A percentile compares a stretch with the other conserved stretches of the same genome.
Evolutionary conservation across 306 rosid species (phyloP).

Genomic region (Corylus avellana): DNA sequence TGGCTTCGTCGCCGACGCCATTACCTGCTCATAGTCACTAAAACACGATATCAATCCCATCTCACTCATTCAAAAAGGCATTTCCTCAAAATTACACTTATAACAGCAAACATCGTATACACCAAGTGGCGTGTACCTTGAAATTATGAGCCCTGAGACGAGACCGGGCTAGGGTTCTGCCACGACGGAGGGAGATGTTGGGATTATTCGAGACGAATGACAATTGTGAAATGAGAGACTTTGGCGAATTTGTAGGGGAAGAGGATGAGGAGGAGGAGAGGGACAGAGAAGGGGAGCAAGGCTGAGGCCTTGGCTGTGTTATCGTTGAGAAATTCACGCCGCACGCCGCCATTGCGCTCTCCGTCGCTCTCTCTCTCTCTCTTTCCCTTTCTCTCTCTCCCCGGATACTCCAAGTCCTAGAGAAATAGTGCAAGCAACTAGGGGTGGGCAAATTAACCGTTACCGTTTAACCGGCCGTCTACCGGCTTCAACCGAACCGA

Average conservation of each 20-base stretch:
- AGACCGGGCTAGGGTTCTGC: slow-evolving; percentile 2
- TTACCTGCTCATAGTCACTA: slow-evolving; percentile 24
- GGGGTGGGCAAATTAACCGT: slow-evolving; percentile 31
- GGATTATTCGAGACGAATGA: slow-evolving; percentile 21
- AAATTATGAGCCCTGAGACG: background rate
- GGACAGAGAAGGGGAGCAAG: slow-evolving; percentile 3
- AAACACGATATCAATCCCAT: background rate
- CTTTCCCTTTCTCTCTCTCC: slow-evolving; percentile 49
- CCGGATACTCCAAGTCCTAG: background rate
- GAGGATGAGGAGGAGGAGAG: background rate
- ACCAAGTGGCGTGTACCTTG: background rate
- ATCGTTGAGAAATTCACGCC: slow-evolving; percentile 17
- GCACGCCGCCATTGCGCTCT: slow-evolving; percentile 34
- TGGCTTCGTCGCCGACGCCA: slow-evolving; percentile 38
- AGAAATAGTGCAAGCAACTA: slow-evolving; percentile 33
- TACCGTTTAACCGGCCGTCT: no score
- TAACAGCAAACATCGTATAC: background rate
- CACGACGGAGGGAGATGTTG: slow-evolving; percentile 8
- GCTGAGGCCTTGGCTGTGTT: slow-evolving; percentile 19
- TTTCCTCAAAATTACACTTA: background rate
- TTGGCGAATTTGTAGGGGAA: background rate
- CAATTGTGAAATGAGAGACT: slow-evolving; percentile 22
- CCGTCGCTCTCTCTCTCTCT: background rate
- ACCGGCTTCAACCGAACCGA: no score
- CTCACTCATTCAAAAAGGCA: background rate